These are phyloP conservation scores for Rhizophagus sp. DNA, from an alignment of 192 early-diverging fungal genomes.

Conservation along the genomic window DNA sequence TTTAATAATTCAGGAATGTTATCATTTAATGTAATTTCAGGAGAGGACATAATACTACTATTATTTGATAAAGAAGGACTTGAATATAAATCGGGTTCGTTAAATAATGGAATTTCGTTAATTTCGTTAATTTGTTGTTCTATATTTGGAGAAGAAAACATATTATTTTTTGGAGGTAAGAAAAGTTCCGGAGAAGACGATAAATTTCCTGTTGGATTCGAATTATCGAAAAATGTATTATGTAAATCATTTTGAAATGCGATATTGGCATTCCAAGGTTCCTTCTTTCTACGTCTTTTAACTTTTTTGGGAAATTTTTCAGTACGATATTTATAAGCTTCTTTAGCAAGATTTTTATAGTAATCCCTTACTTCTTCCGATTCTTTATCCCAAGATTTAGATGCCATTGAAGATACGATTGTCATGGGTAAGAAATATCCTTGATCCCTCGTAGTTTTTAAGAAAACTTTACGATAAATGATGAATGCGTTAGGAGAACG, in stretches of 20 bases:
- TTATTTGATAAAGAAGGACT: background rate
- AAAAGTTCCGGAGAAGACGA: background rate
- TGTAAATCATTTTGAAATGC: background rate
- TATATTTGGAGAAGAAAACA: background rate
- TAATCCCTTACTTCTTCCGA: background rate
- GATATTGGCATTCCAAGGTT: background rate
- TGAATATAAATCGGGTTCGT: background rate
- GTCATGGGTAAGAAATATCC: slow-evolving; percentile 16
- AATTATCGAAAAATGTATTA: background rate
- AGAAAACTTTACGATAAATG: slow-evolving; percentile 4
- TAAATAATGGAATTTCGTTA: background rate
- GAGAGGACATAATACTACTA: background rate
- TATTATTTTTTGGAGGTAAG: background rate
- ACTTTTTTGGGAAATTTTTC: background rate
- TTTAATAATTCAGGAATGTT: background rate
- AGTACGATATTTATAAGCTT: background rate
- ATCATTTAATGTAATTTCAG: background rate
- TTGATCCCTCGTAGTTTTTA: background rate
- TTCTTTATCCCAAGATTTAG: background rate
- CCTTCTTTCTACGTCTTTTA: background rate
- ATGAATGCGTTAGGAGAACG: slow-evolving; percentile 9
- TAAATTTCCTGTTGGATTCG: background rate
- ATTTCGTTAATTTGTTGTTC: background rate
- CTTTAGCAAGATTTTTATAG: slow-evolving; percentile 12
- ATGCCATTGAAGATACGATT: slow-evolving; percentile 15